phyloP scores from a whole-genome alignment of 1,284 basidiomycete species.

The Gymnopus androsaceus region DNA sequence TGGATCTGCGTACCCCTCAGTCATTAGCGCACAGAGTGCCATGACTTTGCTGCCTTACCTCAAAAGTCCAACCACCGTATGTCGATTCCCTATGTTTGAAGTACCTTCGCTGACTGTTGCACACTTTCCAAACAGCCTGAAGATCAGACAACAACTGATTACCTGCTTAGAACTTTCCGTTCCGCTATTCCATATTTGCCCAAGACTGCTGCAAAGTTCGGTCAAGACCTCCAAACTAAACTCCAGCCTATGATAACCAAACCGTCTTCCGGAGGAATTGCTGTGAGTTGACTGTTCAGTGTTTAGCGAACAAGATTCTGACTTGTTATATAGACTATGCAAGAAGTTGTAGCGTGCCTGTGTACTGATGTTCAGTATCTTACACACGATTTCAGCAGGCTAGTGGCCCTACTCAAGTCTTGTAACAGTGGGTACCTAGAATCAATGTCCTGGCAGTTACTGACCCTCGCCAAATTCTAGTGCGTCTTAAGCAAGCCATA shows the following conservation, averaged over 20 bases:
- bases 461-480: slow-evolving; percentile 24
- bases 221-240: slow-evolving; percentile 77
- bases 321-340: slow-evolving; percentile 59
- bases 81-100: slow-evolving; percentile 21
- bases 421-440: slow-evolving; percentile 68
- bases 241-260: slow-evolving; percentile 88
- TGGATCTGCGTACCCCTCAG: slow-evolving; percentile 74
- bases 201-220: slow-evolving; percentile 83
- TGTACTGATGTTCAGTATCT: slow-evolving; percentile 83
- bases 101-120: background rate
- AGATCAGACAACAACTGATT: slow-evolving; percentile 81
- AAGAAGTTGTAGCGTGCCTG: slow-evolving; percentile 91
- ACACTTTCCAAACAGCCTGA: slow-evolving; percentile 56
- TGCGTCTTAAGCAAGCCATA: slow-evolving; percentile 59
- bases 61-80: slow-evolving; percentile 75
- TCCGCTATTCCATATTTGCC: slow-evolving; percentile 86
- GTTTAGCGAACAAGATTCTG: background rate
- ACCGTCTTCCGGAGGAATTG: slow-evolving; percentile 67
- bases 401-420: slow-evolving; percentile 79
- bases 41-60: slow-evolving; percentile 85
- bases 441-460: slow-evolving; percentile 3
- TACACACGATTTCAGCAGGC: slow-evolving; percentile 80
- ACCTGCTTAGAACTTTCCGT: slow-evolving; percentile 86
- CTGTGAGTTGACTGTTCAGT: slow-evolving; percentile 42
- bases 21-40: slow-evolving; percentile 81